A percentile compares a stretch with the other conserved stretches of the same genome.
Conservation (phyloP, 176 grass and related monocot species). For the Coix lacrymajobi region DNA sequence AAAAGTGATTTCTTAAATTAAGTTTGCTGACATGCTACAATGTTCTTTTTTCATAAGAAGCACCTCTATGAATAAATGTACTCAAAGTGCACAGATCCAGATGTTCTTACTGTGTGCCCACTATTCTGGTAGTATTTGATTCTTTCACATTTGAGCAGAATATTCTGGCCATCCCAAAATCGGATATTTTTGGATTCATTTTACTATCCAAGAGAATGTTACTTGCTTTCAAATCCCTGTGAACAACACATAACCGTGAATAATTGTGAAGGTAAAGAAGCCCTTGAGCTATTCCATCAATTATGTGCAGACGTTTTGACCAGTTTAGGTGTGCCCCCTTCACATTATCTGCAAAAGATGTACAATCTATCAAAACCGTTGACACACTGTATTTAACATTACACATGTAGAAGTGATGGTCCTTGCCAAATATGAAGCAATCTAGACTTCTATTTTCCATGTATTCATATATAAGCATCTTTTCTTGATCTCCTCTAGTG, state of each 20-base stretch:
- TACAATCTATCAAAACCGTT: not conserved
- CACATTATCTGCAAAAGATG: constrained; percentile 33
- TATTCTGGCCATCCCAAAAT: constrained; percentile 65
- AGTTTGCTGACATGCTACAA: constrained; percentile 18
- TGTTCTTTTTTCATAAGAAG: not conserved
- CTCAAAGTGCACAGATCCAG: constrained; percentile 7
- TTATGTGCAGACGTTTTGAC: constrained; percentile 38
- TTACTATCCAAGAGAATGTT: constrained; percentile 62
- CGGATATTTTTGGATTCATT: constrained; percentile 72
- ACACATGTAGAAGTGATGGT: not conserved
- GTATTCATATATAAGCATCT: constrained; percentile 67
- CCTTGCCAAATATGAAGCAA: constrained; percentile 48
- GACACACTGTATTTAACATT: not conserved
- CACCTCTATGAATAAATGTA: not conserved
- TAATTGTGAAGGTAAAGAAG: constrained; percentile 71
- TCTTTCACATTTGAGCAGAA: constrained; percentile 34
- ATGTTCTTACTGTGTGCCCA: constrained; percentile 65
- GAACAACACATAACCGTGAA: constrained; percentile 49
- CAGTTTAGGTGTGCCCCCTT: constrained; percentile 31
- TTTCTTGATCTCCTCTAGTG: constrained; percentile 38
- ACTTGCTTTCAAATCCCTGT: constrained; percentile 74
- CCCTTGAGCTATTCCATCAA: constrained; percentile 55
- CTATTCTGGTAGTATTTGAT: constrained; percentile 51
- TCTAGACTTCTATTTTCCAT: constrained; percentile 79
- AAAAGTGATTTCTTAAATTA: constrained; percentile 1